Conservation (phyloP, 2,329 filamentous ascomycete genomes). For the Colletotrichum melonis region DNA sequence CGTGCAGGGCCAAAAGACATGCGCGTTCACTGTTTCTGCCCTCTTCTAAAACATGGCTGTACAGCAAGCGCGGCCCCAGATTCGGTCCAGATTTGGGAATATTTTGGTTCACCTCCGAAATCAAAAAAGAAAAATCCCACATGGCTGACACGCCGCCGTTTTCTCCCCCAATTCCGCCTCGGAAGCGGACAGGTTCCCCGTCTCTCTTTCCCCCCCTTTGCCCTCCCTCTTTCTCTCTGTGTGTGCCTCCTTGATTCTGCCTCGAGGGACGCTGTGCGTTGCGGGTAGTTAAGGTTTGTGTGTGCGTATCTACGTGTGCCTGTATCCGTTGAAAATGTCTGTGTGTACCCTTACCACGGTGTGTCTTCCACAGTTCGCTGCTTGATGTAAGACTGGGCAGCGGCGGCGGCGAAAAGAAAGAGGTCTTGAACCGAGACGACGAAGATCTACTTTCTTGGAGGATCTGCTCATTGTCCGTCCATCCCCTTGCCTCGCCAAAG, state of each 20-base stretch:
- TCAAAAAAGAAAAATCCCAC: neutral
- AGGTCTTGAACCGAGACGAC: conserved; percentile 5
- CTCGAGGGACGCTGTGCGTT: neutral
- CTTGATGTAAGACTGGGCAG: neutral
- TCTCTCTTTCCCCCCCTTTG: neutral
- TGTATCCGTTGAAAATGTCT: neutral
- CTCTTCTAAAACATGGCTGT: conserved; percentile 21
- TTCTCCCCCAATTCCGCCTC: conserved; percentile 12
- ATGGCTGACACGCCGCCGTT: neutral
- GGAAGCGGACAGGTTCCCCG: neutral
- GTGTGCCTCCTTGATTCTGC: neutral
- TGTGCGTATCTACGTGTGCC: neutral
- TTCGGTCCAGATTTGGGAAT: neutral
- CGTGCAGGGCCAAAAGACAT: conserved; percentile 16
- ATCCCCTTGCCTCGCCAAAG: conserved; percentile 11
- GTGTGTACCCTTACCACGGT: neutral
- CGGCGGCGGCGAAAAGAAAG: neutral
- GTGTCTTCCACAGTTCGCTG: neutral
- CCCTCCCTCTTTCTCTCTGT: no score
- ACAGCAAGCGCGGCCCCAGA: neutral
- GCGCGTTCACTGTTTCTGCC: conserved; percentile 24
- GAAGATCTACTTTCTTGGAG: conserved; percentile 7
- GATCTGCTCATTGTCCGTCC: conserved; percentile 22
- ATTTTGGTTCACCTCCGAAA: neutral
- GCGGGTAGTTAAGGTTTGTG: neutral